Base-by-base conservation (phyloP, 495 filamentous ascomycete species). In the Antarctomyces pellizariae region DNA sequence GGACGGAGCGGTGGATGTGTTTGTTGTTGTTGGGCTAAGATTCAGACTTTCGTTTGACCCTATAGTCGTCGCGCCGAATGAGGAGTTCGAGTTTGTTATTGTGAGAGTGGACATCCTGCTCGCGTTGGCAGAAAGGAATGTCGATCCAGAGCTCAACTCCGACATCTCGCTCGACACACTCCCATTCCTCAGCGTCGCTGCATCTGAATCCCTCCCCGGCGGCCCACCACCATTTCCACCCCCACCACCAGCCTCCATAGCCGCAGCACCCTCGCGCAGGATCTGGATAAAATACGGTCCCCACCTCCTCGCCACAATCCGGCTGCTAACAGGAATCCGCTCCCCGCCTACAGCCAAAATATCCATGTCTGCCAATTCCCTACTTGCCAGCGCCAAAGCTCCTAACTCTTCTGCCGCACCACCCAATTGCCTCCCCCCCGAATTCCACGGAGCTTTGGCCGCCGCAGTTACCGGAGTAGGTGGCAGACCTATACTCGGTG, bases 301-400 rank as follows among this genome's bases (percentile, higher is more conserved):
- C 86, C 86, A 97, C 33, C 86, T 58, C 15, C 78, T 63, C 10
- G 77, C 71, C 1, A 93, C 56, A 7, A 97, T 59, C 21, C 79
- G 65, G 8, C 83, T 92, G 47, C 91, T 95, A 30, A 93, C 77
- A 0, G 89, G 78, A 33, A 95, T 76, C 2, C 79, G 65, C 43
- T 95, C 86, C 16, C 84, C 83, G 3, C 71, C 71, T 18, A 92
- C 66, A 17, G 82, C 79, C 13, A 95, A 53, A 20, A 97, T 69
- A 41, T 95, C 86, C 86, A 97, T 95, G 34, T 97, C 86, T n/a
- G 80, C 65, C 36, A 97, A 53, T 42, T 93, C 86, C 12, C 70
- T 65, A 38, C 90, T 49, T 7, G 56, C 61, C 22, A 91, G 57
- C 0, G 78, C 74, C 38, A 75, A 60, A 34, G 69, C 64, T n/a